A percentile compares a stretch with the other conserved stretches of the same genome.
These are phyloP conservation scores for Beta macrorhiza DNA, from an alignment of 179 eudicot species.

Conservation along the genomic window DNA sequence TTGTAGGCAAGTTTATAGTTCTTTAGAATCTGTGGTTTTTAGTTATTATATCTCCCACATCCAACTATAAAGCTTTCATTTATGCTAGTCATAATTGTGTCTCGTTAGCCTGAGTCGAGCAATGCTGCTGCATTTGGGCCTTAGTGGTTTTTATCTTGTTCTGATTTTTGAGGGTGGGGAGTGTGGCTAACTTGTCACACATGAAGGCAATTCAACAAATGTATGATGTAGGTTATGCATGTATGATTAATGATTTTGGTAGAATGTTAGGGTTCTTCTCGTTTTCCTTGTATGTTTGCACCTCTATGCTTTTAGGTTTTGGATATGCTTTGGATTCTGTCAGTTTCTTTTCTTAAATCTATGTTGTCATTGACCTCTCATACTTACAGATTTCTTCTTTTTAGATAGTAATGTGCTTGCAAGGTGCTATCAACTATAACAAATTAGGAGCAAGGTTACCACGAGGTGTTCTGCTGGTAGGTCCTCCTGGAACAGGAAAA, in stretches of 20 bases:
- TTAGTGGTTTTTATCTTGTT: too few species aligned
- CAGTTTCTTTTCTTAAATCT: too few species aligned
- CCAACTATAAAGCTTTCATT: too few species aligned
- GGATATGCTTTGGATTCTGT: neutral
- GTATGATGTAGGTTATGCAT: neutral
- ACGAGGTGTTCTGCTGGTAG: slow-evolving; percentile 87
- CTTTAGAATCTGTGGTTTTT: too few species aligned
- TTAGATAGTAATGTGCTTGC: slow-evolving; percentile 89
- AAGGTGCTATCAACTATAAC: slow-evolving; percentile 76
- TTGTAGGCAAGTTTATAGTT: too few species aligned
- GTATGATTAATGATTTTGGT: neutral
- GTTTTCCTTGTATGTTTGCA: neutral
- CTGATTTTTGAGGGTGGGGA: neutral
- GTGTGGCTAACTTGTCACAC: neutral
- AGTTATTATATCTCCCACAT: too few species aligned
- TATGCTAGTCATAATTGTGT: too few species aligned
- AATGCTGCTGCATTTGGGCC: too few species aligned
- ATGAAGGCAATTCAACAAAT: neutral
- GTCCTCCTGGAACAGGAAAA: slow-evolving; percentile 98
- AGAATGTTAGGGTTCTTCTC: neutral
- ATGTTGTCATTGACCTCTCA: neutral
- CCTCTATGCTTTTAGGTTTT: neutral
- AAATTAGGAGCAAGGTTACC: slow-evolving; percentile 93
- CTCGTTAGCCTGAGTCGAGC: too few species aligned
- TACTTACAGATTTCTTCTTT: slow-evolving; percentile 3